Evolutionary conservation across 768 basidiomycete species (phyloP).

Genomic region (Mycena rebaudengoi): DNA sequence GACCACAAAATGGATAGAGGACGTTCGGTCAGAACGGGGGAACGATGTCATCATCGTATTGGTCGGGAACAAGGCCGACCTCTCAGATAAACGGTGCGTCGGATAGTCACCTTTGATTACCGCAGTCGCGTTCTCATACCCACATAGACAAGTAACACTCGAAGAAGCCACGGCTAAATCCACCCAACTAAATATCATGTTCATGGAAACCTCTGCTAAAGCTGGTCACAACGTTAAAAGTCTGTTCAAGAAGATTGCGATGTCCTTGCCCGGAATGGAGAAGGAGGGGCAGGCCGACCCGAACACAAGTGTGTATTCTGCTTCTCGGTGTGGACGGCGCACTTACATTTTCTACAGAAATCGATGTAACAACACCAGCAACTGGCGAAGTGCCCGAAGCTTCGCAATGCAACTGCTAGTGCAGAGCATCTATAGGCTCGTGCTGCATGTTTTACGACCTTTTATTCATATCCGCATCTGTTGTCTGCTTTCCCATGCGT

Average conservation of each 20-base stretch:
- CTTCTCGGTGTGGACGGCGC: neutral
- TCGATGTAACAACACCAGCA: conserved; percentile 85
- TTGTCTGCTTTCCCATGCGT: conserved; percentile 20
- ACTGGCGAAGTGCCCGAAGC: conserved; percentile 82
- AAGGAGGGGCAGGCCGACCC: conserved; percentile 72
- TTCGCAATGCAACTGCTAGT: conserved; percentile 84
- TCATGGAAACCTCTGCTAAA: conserved; percentile 99
- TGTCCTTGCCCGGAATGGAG: conserved; percentile 97
- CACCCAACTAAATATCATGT: conserved; percentile 93
- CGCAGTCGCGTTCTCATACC: conserved; percentile 19
- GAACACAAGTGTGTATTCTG: conserved; percentile 54
- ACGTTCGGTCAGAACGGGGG: conserved; percentile 96
- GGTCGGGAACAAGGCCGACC: conserved; percentile 98
- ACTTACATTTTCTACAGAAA: conserved; percentile 62
- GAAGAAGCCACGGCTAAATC: conserved; percentile 96
- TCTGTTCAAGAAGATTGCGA: conserved; percentile 98
- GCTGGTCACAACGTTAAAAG: conserved; percentile 99
- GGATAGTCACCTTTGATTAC: neutral
- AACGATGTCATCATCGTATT: conserved; percentile 98
- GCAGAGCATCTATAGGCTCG: conserved; percentile 1
- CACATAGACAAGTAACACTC: conserved; percentile 93
- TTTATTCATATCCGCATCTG: conserved; percentile 3
- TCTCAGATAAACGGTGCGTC: conserved; percentile 95
- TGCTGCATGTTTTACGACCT: neutral
- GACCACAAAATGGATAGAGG: conserved; percentile 99